These are phyloP conservation scores for Hanseniaspora occidentalis DNA, from an alignment of 805 yeast genomes.

Conservation along the genomic window DNA sequence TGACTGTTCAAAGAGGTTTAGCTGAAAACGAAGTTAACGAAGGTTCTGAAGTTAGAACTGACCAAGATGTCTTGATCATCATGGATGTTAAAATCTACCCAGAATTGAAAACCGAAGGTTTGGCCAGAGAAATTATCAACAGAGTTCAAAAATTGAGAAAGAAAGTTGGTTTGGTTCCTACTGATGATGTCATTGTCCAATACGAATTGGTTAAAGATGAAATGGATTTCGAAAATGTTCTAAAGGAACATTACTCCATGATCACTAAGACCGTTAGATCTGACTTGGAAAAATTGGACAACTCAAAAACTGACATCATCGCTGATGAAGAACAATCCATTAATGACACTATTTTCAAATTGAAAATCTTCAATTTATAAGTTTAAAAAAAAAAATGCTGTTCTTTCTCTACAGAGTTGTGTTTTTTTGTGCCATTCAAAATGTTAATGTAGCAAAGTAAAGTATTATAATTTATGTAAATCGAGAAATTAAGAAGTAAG, in stretches of 20 bases:
- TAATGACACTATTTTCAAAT: slow-evolving; percentile 66
- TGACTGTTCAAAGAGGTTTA: slow-evolving; percentile 80
- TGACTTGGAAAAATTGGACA: slow-evolving; percentile 30
- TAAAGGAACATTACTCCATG: slow-evolving; percentile 52
- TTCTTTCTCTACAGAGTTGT: background rate
- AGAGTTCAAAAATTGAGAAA: slow-evolving; percentile 96
- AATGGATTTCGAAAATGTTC: slow-evolving; percentile 47
- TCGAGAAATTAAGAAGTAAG: too few species aligned
- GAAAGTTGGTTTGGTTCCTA: slow-evolving; percentile 87
- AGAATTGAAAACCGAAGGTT: slow-evolving; percentile 84
- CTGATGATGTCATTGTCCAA: slow-evolving; percentile 88
- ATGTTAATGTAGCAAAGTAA: too few species aligned
- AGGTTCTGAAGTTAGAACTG: slow-evolving; percentile 82
- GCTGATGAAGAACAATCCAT: slow-evolving; percentile 82
- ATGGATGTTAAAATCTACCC: slow-evolving; percentile 80
- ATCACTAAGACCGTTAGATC: slow-evolving; percentile 69
- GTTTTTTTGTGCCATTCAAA: too few species aligned
- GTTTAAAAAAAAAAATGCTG: background rate
- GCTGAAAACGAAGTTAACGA: slow-evolving; percentile 50
- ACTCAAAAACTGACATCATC: slow-evolving; percentile 39
- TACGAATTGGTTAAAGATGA: slow-evolving; percentile 53
- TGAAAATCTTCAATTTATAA: slow-evolving; percentile 57
- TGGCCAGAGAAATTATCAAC: slow-evolving; percentile 92
- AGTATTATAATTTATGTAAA: too few species aligned
- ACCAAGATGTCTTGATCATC: slow-evolving; percentile 78